Evolutionary conservation across 257 asterid genomes (phyloP).

Genomic region (Solanum sejunctum): DNA sequence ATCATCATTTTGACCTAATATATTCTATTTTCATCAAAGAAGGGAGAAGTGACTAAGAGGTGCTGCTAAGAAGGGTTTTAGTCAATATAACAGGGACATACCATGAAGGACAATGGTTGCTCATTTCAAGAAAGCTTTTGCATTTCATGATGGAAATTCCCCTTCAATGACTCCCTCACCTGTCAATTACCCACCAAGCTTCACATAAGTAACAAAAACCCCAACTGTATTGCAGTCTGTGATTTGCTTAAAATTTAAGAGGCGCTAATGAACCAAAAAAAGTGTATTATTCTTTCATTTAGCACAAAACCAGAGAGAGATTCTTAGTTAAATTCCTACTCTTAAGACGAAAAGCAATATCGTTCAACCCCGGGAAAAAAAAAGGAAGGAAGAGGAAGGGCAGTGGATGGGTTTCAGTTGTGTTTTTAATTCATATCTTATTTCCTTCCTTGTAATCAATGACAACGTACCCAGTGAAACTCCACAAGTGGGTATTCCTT

Average conservation of each 20-base stretch:
- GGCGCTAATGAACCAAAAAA: background rate
- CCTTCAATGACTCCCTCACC: conserved; percentile 51
- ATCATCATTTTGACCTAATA: background rate
- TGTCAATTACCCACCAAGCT: conserved; percentile 29
- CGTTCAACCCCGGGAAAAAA: background rate
- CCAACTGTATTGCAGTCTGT: conserved; percentile 1
- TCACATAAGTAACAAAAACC: conserved; percentile 25
- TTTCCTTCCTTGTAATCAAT: background rate
- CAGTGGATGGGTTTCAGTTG: background rate
- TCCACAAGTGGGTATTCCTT: background rate
- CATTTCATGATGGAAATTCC: conserved; percentile 19
- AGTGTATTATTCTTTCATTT: background rate
- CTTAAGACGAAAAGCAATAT: background rate
- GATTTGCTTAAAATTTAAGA: background rate
- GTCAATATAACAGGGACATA: conserved; percentile 18
- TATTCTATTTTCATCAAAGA: background rate
- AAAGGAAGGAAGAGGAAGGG: background rate
- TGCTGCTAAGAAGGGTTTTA: conserved; percentile 4
- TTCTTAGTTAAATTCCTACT: background rate
- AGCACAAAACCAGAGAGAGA: background rate
- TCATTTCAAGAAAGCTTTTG: conserved; percentile 18
- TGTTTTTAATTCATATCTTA: background rate
- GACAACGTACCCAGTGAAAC: background rate
- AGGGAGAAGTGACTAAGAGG: conserved; percentile 1
- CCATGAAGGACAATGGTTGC: conserved; percentile 24